Conservation (phyloP, 2,329 filamentous ascomycete genomes). For the Xylaria hypoxylon region DNA sequence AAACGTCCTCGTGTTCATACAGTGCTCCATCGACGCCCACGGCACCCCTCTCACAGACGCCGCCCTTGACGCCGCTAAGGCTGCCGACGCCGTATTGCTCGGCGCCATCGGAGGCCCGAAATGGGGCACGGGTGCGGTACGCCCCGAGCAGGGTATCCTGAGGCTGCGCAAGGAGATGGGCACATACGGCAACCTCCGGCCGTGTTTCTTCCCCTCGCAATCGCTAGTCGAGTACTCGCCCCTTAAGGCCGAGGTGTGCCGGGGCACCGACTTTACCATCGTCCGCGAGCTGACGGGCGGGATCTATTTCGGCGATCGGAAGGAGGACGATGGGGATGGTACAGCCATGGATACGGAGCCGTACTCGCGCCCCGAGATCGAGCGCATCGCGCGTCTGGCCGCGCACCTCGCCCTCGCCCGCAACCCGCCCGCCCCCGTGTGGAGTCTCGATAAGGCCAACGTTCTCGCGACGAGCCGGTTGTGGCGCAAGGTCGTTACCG, state of each 20-base stretch:
- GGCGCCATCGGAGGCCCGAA: slow-evolving; percentile 95
- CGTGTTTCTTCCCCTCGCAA: slow-evolving; percentile 94
- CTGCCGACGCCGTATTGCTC: slow-evolving; percentile 88
- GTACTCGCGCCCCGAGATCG: slow-evolving; percentile 86
- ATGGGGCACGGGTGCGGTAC: slow-evolving; percentile 91
- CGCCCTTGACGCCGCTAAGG: slow-evolving; percentile 84
- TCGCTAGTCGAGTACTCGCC: slow-evolving; percentile 86
- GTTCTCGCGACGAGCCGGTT: slow-evolving; percentile 90
- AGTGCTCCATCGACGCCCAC: slow-evolving; percentile 90
- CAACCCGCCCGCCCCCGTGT: slow-evolving; percentile 81
- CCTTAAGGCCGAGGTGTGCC: slow-evolving; percentile 85
- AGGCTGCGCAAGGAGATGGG: slow-evolving; percentile 91
- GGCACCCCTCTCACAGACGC: slow-evolving; percentile 84
- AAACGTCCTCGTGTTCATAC: slow-evolving; percentile 22
- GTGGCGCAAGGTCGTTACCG: slow-evolving; percentile 88
- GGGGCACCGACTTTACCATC: slow-evolving; percentile 90
- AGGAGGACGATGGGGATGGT: slow-evolving; percentile 80
- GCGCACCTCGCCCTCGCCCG: slow-evolving; percentile 83
- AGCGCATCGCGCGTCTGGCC: slow-evolving; percentile 85
- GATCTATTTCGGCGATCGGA: slow-evolving; percentile 94
- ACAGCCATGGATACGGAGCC: slow-evolving; percentile 85
- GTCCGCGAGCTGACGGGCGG: slow-evolving; percentile 92
- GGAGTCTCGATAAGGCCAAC: slow-evolving; percentile 95
- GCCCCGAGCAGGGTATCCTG: slow-evolving; percentile 92
- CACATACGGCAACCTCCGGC: slow-evolving; percentile 94